These are phyloP conservation scores for Pilatotrama ljubarskyi DNA, from an alignment of 768 basidiomycete genomes.

Conservation along the genomic window DNA sequence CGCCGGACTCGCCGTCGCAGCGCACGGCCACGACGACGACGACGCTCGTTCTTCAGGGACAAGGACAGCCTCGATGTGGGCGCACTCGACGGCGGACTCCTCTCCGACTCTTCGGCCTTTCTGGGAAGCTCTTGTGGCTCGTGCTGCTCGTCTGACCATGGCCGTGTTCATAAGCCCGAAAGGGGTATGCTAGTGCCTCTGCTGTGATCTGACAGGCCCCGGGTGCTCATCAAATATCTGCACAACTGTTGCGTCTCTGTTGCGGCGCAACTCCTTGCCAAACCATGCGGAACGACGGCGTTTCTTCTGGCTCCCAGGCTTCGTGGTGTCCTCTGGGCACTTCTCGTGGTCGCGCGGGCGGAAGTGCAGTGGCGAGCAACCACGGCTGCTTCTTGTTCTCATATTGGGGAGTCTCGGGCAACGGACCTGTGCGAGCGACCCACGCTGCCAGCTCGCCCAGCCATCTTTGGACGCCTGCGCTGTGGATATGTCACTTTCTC, in stretches of 20 bases:
- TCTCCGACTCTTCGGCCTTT: background rate
- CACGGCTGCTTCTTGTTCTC: conserved; percentile 7
- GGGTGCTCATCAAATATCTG: background rate
- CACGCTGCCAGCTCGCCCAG: conserved; percentile 9
- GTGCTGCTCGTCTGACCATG: background rate
- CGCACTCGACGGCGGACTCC: background rate
- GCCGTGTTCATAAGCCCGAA: background rate
- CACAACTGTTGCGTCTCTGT: background rate
- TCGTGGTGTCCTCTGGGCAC: background rate
- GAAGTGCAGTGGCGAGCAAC: background rate
- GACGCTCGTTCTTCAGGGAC: background rate
- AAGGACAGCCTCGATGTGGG: background rate
- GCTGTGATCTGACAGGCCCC: background rate
- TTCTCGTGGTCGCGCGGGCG: background rate
- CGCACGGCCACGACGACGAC: background rate
- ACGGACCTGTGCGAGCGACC: conserved; percentile 2
- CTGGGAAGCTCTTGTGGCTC: background rate
- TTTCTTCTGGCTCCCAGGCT: background rate
- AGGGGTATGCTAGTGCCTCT: background rate
- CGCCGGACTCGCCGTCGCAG: background rate
- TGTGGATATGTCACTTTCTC: background rate
- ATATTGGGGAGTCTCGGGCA: conserved; percentile 3
- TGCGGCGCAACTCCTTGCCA: background rate
- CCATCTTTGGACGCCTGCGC: conserved; percentile 7
- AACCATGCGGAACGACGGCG: background rate